phyloP scores from a whole-genome alignment of 805 yeast species.

The Candida hungchunana region DNA sequence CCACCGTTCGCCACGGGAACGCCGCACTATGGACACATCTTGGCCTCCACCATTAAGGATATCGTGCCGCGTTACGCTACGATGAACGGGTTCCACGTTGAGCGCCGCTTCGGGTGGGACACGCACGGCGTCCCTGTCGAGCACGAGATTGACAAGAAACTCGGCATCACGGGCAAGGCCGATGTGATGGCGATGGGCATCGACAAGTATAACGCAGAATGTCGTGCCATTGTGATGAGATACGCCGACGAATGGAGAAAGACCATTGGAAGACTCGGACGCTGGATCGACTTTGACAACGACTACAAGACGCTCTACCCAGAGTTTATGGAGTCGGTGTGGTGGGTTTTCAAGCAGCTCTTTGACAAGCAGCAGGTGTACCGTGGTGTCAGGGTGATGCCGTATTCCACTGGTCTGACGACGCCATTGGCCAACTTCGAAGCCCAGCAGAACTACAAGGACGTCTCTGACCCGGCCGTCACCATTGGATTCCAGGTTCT shows the following conservation, averaged over 20 bases:
- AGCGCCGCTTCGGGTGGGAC: slow-evolving; percentile 99
- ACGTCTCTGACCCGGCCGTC: slow-evolving; percentile 94
- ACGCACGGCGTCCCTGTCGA: slow-evolving; percentile 99
- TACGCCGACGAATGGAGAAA: slow-evolving; percentile 93
- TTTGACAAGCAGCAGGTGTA: slow-evolving; percentile 84
- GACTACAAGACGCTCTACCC: slow-evolving; percentile 97
- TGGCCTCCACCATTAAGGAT: slow-evolving; percentile 96
- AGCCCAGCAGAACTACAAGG: slow-evolving; percentile 98
- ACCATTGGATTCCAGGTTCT: slow-evolving; percentile 82
- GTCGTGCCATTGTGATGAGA: slow-evolving; percentile 96
- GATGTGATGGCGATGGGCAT: slow-evolving; percentile 95
- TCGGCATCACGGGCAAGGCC: slow-evolving; percentile 87
- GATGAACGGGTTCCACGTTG: slow-evolving; percentile 95
- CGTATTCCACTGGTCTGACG: slow-evolving; percentile 95
- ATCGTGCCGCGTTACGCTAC: slow-evolving; percentile 96
- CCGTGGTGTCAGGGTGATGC: slow-evolving; percentile 97
- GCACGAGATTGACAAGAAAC: slow-evolving; percentile 96
- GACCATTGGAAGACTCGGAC: slow-evolving; percentile 90
- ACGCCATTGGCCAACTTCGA: slow-evolving; percentile 97
- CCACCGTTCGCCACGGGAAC: slow-evolving; percentile 99
- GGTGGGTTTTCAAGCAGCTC: slow-evolving; percentile 97
- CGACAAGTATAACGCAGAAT: slow-evolving; percentile 88
- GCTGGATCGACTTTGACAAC: slow-evolving; percentile 99
- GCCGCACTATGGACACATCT: slow-evolving; percentile 97
- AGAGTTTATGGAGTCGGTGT: slow-evolving; percentile 93